These are phyloP conservation scores for Mucor racemosus DNA, from an alignment of 371 early-diverging fungal genomes.

Conservation along the genomic window DNA sequence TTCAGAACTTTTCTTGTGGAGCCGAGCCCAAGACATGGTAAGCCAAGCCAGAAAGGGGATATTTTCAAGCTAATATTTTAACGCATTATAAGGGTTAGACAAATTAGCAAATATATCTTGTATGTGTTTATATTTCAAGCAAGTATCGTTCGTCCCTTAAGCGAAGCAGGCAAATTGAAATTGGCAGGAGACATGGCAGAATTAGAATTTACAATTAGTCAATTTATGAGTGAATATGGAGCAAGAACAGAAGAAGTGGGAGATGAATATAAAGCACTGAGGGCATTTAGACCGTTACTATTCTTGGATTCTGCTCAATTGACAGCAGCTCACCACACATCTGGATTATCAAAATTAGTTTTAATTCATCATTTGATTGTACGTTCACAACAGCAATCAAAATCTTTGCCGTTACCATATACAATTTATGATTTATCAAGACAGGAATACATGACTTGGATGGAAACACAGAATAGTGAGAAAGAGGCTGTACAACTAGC, in stretches of 20 bases:
- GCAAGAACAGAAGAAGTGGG: slow-evolving; percentile 61
- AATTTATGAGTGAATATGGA: slow-evolving; percentile 57
- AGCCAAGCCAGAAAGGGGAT: background rate
- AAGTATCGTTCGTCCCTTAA: slow-evolving; percentile 61
- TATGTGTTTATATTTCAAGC: slow-evolving; percentile 68
- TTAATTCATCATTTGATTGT: slow-evolving; percentile 66
- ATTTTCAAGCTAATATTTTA: background rate
- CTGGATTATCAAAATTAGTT: slow-evolving; percentile 49
- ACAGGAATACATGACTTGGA: slow-evolving; percentile 67
- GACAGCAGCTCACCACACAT: slow-evolving; percentile 54
- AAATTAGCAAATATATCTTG: slow-evolving; percentile 54
- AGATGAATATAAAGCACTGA: slow-evolving; percentile 58
- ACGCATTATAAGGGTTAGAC: slow-evolving; percentile 44
- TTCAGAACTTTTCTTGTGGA: slow-evolving; percentile 64
- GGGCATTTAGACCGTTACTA: slow-evolving; percentile 61
- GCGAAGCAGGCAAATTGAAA: slow-evolving; percentile 66
- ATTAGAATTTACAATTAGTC: slow-evolving; percentile 66
- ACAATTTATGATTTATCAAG: slow-evolving; percentile 58
- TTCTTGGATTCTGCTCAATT: slow-evolving; percentile 65
- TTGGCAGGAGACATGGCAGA: slow-evolving; percentile 75
- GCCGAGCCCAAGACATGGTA: slow-evolving; percentile 66
- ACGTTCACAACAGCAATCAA: slow-evolving; percentile 50
- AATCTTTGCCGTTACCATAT: slow-evolving; percentile 57
- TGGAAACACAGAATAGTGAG: slow-evolving; percentile 53
- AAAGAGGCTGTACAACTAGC: slow-evolving; percentile 47